Base-by-base conservation (phyloP, 2,329 filamentous ascomycete species). In the Aciculosporium take region DNA sequence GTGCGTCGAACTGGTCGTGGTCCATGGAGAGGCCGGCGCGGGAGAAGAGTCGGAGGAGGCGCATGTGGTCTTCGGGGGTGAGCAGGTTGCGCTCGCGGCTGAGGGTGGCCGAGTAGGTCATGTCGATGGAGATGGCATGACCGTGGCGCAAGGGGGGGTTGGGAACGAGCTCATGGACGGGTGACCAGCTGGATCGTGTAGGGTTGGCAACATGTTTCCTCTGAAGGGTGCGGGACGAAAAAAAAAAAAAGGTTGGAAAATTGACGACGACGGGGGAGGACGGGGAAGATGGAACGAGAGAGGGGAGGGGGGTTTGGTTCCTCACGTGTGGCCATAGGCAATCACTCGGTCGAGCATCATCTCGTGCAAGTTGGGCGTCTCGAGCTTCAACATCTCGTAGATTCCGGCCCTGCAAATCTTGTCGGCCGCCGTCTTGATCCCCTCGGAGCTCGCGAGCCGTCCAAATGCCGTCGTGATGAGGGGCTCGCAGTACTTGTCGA, bases 81-180 rank as follows among this genome's bases (percentile, higher is more conserved):
- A 84, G 65, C 0, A 81, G 62, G 4, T 76, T 74, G n/a, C 76
- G 71, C 45, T 66, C 58, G 53, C 78, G 71, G 15, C 79, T 76
- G 4, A 84, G 66, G 0, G 80, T 84, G 0, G 79, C 79, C 0
- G 78, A 81, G 60, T 79, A 84, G 0, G 79, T 80, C 80, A 84
- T 84, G 55, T 84, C 80, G 46, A 84, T 81, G 2, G 76, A 80
- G 49, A 84, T 84, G 48, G 80, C 80, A 53, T 84, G 80, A 3
- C 80, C 80, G 54, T 84, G 81, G 32, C 79, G 74, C 33, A 84
- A 69, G 1, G 79, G 79, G 0, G 76, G 75, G 39, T 79, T 71
- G 0, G 80, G 79, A 0, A 80, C 68, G 8, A 85, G 69, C 58
- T 84, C 80, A 53, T 84, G 78, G 5, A 83, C 66, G 17, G 79